Base-by-base conservation (phyloP, 164 flowering plant species). In the Euptelea pleiosperma region DNA sequence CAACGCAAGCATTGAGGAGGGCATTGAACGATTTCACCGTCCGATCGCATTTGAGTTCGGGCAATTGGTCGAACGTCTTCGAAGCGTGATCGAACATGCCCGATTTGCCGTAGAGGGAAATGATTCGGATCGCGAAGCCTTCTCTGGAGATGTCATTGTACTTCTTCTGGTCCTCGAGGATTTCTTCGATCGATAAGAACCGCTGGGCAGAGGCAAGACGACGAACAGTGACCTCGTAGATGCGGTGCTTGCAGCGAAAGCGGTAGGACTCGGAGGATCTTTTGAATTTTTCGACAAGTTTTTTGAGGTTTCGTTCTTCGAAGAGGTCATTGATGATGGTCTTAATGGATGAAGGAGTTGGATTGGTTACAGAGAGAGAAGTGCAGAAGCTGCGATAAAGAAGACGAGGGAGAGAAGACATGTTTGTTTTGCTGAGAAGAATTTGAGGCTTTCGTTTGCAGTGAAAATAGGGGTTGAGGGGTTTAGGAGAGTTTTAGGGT, bases 41-140 rank as follows among this genome's bases (percentile, higher is more conserved):
- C 4, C 74, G 75, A 2, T 45, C 11, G 56, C 78, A 73, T 4
- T 73, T 70, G 33, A 57, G 50, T 1, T 65, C 61, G 12, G 84
- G 83, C 84, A 85, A 68, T 76, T 85, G 74, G 30, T 83, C 88
- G 67, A 85, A 82, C 81, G 74, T 16, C 57, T 79, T 74, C 26
- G 8, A 64, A 25, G 92, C 92, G 26, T 79, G 69, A 2, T 77
- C 74, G 26, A 73, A 72, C 91, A 85, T 79, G 8, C 82, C 83
- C 4, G 84, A 49, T 49, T 67, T 70, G 0, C 87, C 88, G 55
- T 85, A 81, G 0, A 82, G 64, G 2, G 8, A 0, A 3, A 86
- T 75, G 42, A 84, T 55, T 1, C 80, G 55, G 6, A 65, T 45
- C 0, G 72, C 70, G 40, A 77, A 80, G 8, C 75, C 74, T 53